Evolutionary conservation across 2,329 filamentous ascomycete species (phyloP), one percentile per base, ranked within the genome.

Genomic region (Penicillium glabrum): DNA sequence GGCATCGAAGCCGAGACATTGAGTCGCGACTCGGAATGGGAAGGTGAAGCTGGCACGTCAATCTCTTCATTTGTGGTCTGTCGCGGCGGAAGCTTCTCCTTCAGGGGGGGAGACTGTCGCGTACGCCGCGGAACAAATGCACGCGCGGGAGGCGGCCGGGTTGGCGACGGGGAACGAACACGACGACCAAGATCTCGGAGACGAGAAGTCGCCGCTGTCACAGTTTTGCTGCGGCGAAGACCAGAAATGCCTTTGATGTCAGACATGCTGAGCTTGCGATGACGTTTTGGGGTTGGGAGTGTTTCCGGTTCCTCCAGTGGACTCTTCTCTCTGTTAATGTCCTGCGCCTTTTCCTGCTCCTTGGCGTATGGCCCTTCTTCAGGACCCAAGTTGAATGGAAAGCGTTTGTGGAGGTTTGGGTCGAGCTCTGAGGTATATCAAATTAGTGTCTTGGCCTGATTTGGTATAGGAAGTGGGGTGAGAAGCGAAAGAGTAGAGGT

Each of bases 351-450:
- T 41, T 29, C 23, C 19, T 26, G 19, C 9, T 50, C 35, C 23
- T 50, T 39, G 35, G 19, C 14, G 9, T 24, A 41, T 13, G 33
- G 51, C 16, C 33, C 52, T 26, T 52, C 51, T 31, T 66, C 63
- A 1, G 50, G 41, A 3, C 53, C 58, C 5, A 67, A 52, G 33
- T 66, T 69, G 59, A 69, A 68, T 1, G 67, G 67, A 33, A 68
- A 68, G 31, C 58, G 60, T 19, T 51, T 63, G 44, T 64, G 65
- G n/a, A 68, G 57, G 10, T 58, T 56, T 2, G 50, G 53, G 13
- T 65, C 51, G 9, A 57, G 53, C n/a, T 54, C 65, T 66, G 33
- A 27, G 16, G 13, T 8, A 26, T 27, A n/a, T 14, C 48, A 19
- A 23, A 14, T 13, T 6, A 41, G n/a, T 21, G 3, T 23, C 16